phyloP scores from a whole-genome alignment of 441 rosid species.

The Erysimum cheiri region DNA sequence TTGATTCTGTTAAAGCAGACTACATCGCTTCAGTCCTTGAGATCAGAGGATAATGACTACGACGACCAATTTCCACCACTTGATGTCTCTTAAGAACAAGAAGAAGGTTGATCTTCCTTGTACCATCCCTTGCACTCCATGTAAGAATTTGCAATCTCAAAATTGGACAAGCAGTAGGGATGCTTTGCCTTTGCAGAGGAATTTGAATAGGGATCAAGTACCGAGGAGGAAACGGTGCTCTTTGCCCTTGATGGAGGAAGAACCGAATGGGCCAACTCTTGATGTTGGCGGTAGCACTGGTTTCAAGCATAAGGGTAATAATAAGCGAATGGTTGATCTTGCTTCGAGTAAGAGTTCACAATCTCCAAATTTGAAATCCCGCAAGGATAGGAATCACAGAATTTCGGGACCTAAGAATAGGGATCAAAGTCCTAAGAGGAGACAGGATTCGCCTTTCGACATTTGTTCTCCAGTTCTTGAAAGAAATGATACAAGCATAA shows the following conservation, averaged over 20 bases:
- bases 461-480: constrained; percentile 42
- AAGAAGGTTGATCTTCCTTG: background rate
- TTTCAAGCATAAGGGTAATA: constrained; percentile 10
- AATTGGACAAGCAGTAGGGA: background rate
- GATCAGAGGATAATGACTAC: background rate
- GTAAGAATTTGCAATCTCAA: background rate
- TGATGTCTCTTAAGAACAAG: background rate
- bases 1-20: constrained; percentile 3
- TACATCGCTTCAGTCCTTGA: background rate
- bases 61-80: constrained; percentile 27
- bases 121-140: background rate
- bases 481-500: background rate
- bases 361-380: background rate
- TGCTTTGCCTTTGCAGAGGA: background rate
- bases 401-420: background rate
- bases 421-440: constrained; percentile 7
- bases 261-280: background rate
- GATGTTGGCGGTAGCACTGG: background rate
- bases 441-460: constrained; percentile 44
- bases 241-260: background rate
- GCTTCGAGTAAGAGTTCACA: constrained; percentile 3
- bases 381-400: background rate
- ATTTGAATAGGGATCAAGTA: background rate
- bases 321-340: constrained; percentile 30
- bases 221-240: background rate